phyloP scores from a whole-genome alignment of 345 rosid species.

The Iberis pinnata region DNA sequence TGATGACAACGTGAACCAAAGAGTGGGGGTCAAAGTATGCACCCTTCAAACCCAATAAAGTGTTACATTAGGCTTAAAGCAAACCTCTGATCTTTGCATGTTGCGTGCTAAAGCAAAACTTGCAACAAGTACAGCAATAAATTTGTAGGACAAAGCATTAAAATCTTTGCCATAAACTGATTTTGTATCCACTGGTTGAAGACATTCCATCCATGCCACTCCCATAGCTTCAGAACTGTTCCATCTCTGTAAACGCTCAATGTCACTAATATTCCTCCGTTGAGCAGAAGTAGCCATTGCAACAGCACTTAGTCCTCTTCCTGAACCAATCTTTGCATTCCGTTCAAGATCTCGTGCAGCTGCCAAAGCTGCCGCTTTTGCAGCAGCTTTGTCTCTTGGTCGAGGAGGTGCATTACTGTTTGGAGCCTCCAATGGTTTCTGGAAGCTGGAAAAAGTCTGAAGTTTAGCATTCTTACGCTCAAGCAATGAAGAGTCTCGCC shows the following conservation, averaged over 20 bases:
- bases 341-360: conserved; percentile 99
- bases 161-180: conserved; percentile 97
- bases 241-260: conserved; percentile 94
- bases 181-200: conserved; percentile 86
- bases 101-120: conserved; percentile 99
- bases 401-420: conserved; percentile 54
- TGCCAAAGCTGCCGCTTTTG: conserved; percentile 97
- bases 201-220: conserved; percentile 98
- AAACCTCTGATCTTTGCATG: conserved; percentile 95
- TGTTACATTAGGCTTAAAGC: conserved; percentile 21
- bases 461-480: conserved; percentile 71
- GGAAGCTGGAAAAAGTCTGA: conserved; percentile 90
- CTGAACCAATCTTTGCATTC: conserved; percentile 95
- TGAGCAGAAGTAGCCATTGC: conserved; percentile 99
- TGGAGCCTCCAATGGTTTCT: conserved; percentile 58
- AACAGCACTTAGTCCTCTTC: conserved; percentile 98
- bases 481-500: conserved; percentile 76
- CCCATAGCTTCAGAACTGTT: conserved; percentile 92
- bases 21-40: conserved; percentile 14
- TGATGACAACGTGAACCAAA: conserved; percentile 31
- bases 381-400: conserved; percentile 93
- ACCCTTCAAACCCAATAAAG: conserved; percentile 9
- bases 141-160: conserved; percentile 89
- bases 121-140: conserved; percentile 90
- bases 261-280: conserved; percentile 76